Base-by-base conservation (phyloP, 768 basidiomycete genomes). In the Crepidotus variabilis region DNA sequence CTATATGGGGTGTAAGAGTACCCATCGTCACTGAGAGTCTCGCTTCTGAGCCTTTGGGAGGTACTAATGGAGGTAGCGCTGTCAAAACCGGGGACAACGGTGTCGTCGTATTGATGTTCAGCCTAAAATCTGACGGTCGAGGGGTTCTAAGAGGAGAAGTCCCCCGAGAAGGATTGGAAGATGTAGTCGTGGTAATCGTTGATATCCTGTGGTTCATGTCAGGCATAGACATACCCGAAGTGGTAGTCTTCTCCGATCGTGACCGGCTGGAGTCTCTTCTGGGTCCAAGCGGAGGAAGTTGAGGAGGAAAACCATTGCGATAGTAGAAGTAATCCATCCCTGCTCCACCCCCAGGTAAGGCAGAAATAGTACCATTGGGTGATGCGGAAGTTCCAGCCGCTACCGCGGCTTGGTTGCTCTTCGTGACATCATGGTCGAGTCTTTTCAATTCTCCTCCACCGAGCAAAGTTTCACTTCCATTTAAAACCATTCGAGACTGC, bases 1-100 rank as follows among this genome's bases (percentile, higher is more conserved):
- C 71, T 5, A 83, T 80, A 33, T 62, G 62, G 32, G 55, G 52
- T 11, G 48, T 54, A 18, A 60, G 51, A 53, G 43, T 32, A 14
- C 50, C 57, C 8, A 54, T 20, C 71, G 67, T 51, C 35, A 51
- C 55, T 33, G 60, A 57, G 50, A 33, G 47, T 50, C 28, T 32
- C 35, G 56, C 11, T 24, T 55, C 43, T 52, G 48, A 53, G 36
- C 32, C 52, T 18, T 22, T 53, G 14, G 36, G 32, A 18, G 52
- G 52, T 13, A 43, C 39, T 35, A 20, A 20, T 34, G 54, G 48
- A 20, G n/a, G 35, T 39, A 47, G 33, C 6, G 28, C 21, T 18
- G 49, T 2, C 11, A n/a, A 23, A 32, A 56, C 22, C 33, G 10
- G 24, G 6, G 34, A 35, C 20, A 22, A 21, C 24, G 39, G 21